Evolutionary conservation across 2,329 filamentous ascomycete species (phyloP).

Genomic region (Triangularia verruculosa): DNA sequence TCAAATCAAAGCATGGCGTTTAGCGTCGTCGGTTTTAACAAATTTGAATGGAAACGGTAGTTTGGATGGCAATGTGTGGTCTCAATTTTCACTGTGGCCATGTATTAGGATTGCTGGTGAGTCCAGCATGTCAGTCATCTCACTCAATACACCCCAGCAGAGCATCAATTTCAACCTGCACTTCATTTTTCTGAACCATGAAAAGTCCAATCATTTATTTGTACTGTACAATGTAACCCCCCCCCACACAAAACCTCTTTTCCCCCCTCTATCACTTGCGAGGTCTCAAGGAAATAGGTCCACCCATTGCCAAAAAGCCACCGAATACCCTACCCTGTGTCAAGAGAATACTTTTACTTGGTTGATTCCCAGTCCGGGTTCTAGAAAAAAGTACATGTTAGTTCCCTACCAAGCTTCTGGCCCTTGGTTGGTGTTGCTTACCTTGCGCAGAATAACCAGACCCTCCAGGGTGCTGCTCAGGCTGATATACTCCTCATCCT

Average conservation of each 20-base stretch:
- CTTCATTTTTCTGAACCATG: neutral
- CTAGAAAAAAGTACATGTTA: conserved; percentile 32
- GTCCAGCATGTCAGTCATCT: no score
- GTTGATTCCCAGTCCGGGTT: conserved; percentile 55
- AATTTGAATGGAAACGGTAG: neutral
- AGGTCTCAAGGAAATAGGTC: neutral
- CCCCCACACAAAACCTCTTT: neutral
- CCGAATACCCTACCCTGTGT: neutral
- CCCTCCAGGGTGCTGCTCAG: conserved; percentile 90
- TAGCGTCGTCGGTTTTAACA: neutral
- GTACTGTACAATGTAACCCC: conserved; percentile 1
- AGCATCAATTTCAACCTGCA: neutral
- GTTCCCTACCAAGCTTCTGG: no score
- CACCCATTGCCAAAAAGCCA: neutral
- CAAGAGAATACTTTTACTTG: conserved; percentile 37
- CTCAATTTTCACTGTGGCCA: no score
- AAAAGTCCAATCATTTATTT: neutral
- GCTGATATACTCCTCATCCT: conserved; percentile 96
- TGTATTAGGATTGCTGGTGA: no score
- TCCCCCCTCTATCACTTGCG: neutral
- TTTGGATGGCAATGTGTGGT: neutral
- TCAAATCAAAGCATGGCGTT: conserved; percentile 1
- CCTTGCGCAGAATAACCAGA: conserved; percentile 94
- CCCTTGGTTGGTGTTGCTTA: no score
- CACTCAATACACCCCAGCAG: no score